A percentile compares a stretch with the other conserved stretches of the same genome.
Evolutionary conservation across 352 stramenopile species (phyloP).

Genomic region (Globisporangium carolinianum): DNA sequence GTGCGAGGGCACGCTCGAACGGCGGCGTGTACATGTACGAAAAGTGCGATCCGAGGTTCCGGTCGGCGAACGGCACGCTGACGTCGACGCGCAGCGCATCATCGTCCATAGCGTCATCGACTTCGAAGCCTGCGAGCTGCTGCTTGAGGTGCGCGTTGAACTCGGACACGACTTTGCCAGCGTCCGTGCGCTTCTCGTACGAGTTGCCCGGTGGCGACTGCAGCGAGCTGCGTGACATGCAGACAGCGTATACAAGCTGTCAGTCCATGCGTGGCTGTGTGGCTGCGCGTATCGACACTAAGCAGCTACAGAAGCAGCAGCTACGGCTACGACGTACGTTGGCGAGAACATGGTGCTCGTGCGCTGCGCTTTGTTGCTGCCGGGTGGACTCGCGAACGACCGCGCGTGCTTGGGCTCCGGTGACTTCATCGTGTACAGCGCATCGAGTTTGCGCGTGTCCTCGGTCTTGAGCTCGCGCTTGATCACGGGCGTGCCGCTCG

Average conservation of each 20-base stretch:
- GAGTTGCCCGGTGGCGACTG: conserved; percentile 60
- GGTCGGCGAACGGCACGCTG: conserved; percentile 38
- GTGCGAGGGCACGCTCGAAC: conserved; percentile 63
- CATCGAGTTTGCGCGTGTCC: conserved; percentile 37
- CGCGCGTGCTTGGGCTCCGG: conserved; percentile 61
- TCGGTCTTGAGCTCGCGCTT: conserved; percentile 59
- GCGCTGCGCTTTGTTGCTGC: conserved; percentile 57
- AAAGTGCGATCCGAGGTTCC: conserved; percentile 47
- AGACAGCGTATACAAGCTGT: background rate
- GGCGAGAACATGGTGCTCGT: conserved; percentile 72
- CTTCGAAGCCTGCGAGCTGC: conserved; percentile 22
- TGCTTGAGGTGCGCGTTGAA: conserved; percentile 75
- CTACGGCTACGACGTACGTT: conserved; percentile 19
- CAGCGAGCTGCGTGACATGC: conserved; percentile 26
- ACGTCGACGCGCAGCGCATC: conserved; percentile 17
- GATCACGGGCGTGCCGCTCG: conserved; percentile 40
- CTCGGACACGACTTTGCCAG: conserved; percentile 68
- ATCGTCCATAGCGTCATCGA: background rate
- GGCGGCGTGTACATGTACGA: conserved; percentile 84
- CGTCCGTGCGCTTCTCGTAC: conserved; percentile 75
- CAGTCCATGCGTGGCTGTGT: background rate
- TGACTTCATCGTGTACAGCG: conserved; percentile 69
- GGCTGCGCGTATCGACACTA: background rate
- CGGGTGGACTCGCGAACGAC: conserved; percentile 49
- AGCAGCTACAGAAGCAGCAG: background rate